Percentiles rank a stretch among this genome's conserved stretches.
These are phyloP conservation scores for Cryphonectria naterciae DNA, from an alignment of 2,329 filamentous ascomycete species.

Conservation along the genomic window DNA sequence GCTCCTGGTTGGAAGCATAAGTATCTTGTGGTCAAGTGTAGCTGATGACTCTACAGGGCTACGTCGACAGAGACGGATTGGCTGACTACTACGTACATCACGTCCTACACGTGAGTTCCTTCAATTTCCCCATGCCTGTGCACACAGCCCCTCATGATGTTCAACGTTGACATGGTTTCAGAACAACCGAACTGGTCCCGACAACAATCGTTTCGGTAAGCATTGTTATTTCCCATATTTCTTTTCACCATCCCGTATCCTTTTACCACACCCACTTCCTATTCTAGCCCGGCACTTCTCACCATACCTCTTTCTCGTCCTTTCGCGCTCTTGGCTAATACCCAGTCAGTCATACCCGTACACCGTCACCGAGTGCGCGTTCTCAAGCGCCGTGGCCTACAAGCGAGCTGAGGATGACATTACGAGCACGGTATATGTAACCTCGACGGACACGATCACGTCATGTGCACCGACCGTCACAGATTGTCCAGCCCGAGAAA, in stretches of 20 bases:
- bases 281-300: neutral
- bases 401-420: conserved; percentile 11
- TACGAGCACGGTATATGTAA: conserved; percentile 15
- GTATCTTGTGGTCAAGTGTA: neutral
- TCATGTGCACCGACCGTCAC: conserved; percentile 18
- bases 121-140: neutral
- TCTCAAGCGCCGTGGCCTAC: conserved; percentile 12
- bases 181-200: conserved; percentile 22
- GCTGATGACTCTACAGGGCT: conserved; percentile 11
- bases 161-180: conserved; percentile 12
- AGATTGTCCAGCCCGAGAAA: conserved; percentile 19
- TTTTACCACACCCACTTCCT: neutral
- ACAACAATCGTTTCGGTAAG: conserved; percentile 28
- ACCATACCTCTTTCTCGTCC: neutral
- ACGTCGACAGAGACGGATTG: conserved; percentile 12
- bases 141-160: neutral
- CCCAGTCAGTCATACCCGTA: conserved; percentile 28
- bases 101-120: conserved; percentile 10
- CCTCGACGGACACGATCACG: conserved; percentile 17
- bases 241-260: neutral
- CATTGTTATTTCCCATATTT: neutral
- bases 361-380: conserved; percentile 27
- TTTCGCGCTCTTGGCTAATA: neutral
- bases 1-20: neutral
- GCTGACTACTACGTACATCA: conserved; percentile 8